These are phyloP conservation scores for Aphanomyces stellatus DNA, from an alignment of 352 stramenopile species.

Conservation along the genomic window DNA sequence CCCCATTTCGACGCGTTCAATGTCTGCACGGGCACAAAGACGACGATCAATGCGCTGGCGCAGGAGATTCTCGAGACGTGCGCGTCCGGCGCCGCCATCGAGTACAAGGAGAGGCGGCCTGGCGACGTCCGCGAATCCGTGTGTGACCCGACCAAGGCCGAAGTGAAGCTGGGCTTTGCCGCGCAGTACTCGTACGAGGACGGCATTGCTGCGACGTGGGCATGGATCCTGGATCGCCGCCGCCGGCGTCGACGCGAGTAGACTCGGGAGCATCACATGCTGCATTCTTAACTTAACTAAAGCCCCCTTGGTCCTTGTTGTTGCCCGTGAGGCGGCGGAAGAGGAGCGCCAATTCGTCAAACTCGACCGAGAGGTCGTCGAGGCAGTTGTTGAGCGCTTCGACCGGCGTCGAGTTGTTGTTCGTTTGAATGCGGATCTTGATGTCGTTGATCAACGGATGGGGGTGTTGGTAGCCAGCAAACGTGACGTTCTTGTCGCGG, in stretches of 20 bases:
- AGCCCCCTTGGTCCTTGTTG: slow-evolving; percentile 75
- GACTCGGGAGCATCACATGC: too few relatives aligned
- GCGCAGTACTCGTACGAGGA: slow-evolving; percentile 52
- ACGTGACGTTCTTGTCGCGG: slow-evolving; percentile 82
- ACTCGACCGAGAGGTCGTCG: slow-evolving; percentile 80
- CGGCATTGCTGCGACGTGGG: slow-evolving; percentile 60
- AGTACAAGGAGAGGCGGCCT: slow-evolving; percentile 53
- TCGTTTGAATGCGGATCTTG: slow-evolving; percentile 90
- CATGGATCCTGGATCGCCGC: slow-evolving; percentile 44
- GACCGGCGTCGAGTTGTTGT: slow-evolving; percentile 73
- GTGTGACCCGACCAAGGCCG: slow-evolving; percentile 54
- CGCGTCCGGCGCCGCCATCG: slow-evolving; percentile 51
- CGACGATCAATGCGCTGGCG: slow-evolving; percentile 51
- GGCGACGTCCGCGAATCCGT: slow-evolving; percentile 79
- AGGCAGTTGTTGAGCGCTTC: slow-evolving; percentile 74
- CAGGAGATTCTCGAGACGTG: slow-evolving; percentile 63
- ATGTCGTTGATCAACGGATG: slow-evolving; percentile 96
- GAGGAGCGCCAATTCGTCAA: slow-evolving; percentile 78
- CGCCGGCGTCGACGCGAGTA: too few relatives aligned
- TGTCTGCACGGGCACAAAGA: slow-evolving; percentile 73
- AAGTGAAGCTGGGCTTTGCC: slow-evolving; percentile 62
- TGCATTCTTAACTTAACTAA: slow-evolving; percentile 40
- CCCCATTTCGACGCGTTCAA: slow-evolving; percentile 78
- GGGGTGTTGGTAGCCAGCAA: slow-evolving; percentile 94
- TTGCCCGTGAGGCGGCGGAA: slow-evolving; percentile 74